A percentile compares a stretch with the other conserved stretches of the same genome.
phyloP scores from a whole-genome alignment of 257 asterid species.

The Fraxinus anomala region DNA sequence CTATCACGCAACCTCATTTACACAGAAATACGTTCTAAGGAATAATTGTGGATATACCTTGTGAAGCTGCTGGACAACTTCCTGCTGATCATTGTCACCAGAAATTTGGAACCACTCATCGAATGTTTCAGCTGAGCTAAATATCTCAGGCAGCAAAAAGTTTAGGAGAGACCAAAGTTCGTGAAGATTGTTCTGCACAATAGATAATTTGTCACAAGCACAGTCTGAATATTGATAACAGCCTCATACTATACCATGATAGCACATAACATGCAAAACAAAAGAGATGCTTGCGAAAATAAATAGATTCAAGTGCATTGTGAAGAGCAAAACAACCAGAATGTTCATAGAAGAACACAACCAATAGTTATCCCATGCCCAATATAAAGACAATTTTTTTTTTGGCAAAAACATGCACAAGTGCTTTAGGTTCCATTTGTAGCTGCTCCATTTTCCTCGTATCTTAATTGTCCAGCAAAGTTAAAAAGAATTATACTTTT shows the following conservation, averaged over 20 bases:
- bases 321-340: neutral
- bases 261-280: constrained; percentile 8
- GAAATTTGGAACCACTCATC: constrained; percentile 99
- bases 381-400: too few relatives aligned
- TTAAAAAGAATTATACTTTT: neutral
- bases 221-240: neutral
- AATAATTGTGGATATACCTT: constrained; percentile 51
- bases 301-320: neutral
- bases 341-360: neutral
- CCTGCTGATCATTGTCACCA: constrained; percentile 98
- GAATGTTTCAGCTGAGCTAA: constrained; percentile 98
- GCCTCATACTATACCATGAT: neutral
- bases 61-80: constrained; percentile 99
- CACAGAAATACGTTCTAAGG: neutral
- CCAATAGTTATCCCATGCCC: neutral
- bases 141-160: constrained; percentile 97
- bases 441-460: neutral
- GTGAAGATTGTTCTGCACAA: constrained; percentile 93
- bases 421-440: neutral
- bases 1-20: neutral
- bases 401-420: neutral
- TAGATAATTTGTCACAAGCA: constrained; percentile 20
- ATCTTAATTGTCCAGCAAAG: neutral
- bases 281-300: neutral
- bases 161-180: constrained; percentile 99